Evolutionary conservation across 768 basidiomycete species (phyloP).

Genomic region (Trametes punicea): DNA sequence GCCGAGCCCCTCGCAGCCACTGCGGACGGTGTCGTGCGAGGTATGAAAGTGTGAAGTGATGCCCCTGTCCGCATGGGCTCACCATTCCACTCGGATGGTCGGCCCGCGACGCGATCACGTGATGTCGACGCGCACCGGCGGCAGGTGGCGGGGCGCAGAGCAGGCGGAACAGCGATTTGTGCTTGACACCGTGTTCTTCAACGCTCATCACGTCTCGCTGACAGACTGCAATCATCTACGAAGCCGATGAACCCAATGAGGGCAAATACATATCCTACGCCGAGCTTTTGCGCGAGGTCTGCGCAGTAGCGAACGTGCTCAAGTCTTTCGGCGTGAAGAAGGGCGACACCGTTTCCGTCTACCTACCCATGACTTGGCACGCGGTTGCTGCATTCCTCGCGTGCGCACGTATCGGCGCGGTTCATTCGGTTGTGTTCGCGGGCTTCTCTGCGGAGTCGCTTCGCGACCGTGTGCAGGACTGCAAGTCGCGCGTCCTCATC

Average conservation of each 20-base stretch:
- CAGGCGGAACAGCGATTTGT: no score
- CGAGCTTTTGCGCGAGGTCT: slow-evolving; percentile 89
- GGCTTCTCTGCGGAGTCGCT: slow-evolving; percentile 95
- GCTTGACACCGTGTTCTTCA: no score
- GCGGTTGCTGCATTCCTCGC: slow-evolving; percentile 96
- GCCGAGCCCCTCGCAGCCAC: no score
- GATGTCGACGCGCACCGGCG: background rate
- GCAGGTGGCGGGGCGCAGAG: no score
- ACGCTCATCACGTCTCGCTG: background rate
- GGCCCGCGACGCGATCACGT: slow-evolving; percentile 1
- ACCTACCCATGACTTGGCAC: slow-evolving; percentile 94
- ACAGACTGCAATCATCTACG: slow-evolving; percentile 95
- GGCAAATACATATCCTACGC: slow-evolving; percentile 75
- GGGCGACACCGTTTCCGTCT: slow-evolving; percentile 91
- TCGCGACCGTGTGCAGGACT: slow-evolving; percentile 88
- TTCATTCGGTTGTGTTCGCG: slow-evolving; percentile 97
- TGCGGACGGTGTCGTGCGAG: no score
- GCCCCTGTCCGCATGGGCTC: no score
- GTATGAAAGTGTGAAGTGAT: no score
- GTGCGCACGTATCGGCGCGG: slow-evolving; percentile 93
- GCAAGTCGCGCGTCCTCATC: slow-evolving; percentile 85
- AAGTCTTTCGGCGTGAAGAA: slow-evolving; percentile 88
- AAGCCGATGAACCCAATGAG: slow-evolving; percentile 90
- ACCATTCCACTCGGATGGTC: no score
- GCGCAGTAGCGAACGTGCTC: slow-evolving; percentile 86